A percentile compares a stretch with the other conserved stretches of the same genome.
phyloP scores from a whole-genome alignment of 805 yeast species.

The Wickerhamiella bombiphila region DNA sequence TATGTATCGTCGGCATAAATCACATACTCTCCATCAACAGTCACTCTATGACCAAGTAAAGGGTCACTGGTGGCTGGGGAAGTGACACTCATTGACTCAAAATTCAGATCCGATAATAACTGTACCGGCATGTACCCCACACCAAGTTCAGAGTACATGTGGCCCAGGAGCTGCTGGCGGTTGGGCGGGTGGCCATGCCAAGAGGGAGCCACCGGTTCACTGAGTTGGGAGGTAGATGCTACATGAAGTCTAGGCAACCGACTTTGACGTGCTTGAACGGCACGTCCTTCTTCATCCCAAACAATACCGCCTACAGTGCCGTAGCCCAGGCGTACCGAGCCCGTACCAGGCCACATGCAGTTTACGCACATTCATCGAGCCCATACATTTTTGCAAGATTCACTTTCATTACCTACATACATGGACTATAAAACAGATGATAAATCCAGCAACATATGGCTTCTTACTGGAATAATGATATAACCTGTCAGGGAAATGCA shows the following conservation, averaged over 20 bases:
- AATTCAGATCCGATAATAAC: neutral
- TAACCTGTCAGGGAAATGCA: too few species aligned
- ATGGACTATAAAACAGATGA: too few species aligned
- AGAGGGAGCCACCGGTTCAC: neutral
- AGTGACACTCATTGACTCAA: conserved; percentile 6
- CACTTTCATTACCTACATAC: too few species aligned
- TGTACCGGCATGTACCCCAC: neutral
- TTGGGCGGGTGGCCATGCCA: neutral
- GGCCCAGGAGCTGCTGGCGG: neutral
- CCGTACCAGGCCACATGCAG: conserved; percentile 11
- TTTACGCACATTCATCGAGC: too few species aligned
- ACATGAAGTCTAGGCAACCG: neutral
- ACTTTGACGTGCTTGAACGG: conserved; percentile 4
- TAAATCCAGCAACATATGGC: too few species aligned
- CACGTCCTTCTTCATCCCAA: conserved; percentile 2
- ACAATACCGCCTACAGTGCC: conserved; percentile 12
- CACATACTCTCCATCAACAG: conserved; percentile 1
- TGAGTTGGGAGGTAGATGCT: neutral
- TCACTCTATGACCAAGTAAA: conserved; percentile 6
- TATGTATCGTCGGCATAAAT: conserved; percentile 11
- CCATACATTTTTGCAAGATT: too few species aligned
- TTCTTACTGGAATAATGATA: too few species aligned
- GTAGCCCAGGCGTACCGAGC: conserved; percentile 5
- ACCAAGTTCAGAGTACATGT: neutral
- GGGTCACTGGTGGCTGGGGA: conserved; percentile 11